A percentile compares a stretch with the other conserved stretches of the same genome.
phyloP scores from a whole-genome alignment of 345 rosid species.

The Linum tenue region DNA sequence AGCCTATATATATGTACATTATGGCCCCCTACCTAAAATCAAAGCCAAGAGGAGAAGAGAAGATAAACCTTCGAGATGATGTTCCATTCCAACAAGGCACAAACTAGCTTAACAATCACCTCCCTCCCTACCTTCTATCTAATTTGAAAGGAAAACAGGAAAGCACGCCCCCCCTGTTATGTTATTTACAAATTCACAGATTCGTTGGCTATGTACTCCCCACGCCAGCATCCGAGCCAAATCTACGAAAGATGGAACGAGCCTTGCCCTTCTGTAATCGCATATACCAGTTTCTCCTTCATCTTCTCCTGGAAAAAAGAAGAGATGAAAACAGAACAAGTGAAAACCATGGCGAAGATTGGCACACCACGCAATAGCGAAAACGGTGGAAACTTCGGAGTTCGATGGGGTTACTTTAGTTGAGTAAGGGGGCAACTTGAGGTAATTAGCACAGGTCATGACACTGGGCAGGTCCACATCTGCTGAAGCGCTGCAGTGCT shows the following conservation, averaged over 20 bases:
- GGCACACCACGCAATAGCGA: too few species aligned
- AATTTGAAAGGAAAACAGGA: background rate
- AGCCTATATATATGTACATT: too few species aligned
- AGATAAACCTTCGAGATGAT: too few species aligned
- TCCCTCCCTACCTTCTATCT: background rate
- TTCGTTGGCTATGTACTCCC: constrained; percentile 13
- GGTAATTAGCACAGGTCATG: constrained; percentile 96
- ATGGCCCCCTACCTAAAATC: too few species aligned
- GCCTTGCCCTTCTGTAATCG: constrained; percentile 95
- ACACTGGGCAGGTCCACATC: constrained; percentile 88
- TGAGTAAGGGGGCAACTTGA: constrained; percentile 88
- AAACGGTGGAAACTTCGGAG: constrained; percentile 2
- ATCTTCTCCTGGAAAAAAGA: constrained; percentile 61
- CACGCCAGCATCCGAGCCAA: too few species aligned
- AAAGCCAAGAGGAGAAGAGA: too few species aligned
- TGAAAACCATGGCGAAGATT: background rate
- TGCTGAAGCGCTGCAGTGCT: constrained; percentile 60
- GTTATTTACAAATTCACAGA: constrained; percentile 39
- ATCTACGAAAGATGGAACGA: constrained; percentile 89
- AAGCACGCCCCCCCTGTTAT: constrained; percentile 17
- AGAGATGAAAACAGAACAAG: too few species aligned
- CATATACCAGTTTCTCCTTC: constrained; percentile 81
- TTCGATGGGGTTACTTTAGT: constrained; percentile 47
- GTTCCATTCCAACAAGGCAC: too few species aligned
- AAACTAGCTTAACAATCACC: background rate